Evolutionary conservation across 257 asterid species (phyloP).

Genomic region (Solanum infundibuliforme): DNA sequence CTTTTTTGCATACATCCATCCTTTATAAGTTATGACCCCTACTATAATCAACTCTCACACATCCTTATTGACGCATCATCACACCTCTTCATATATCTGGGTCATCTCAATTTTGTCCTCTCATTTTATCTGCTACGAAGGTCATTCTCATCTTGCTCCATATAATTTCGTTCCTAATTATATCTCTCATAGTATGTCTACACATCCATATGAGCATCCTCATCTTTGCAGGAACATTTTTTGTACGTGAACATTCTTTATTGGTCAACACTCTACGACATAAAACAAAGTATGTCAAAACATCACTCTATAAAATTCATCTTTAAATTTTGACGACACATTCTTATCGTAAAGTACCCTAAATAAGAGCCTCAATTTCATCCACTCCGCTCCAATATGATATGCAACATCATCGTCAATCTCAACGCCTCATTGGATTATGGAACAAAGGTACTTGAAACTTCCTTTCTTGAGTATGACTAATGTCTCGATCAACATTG

Average conservation of each 20-base stretch:
- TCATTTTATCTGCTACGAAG: neutral
- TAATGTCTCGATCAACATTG: fast-evolving
- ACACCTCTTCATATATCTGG: no score
- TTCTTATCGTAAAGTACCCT: neutral
- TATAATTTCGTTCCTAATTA: no score
- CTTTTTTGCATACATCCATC: no score
- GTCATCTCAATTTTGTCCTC: no score
- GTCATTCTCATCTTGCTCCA: no score
- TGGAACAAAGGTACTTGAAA: neutral
- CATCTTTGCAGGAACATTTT: neutral
- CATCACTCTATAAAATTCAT: fast-evolving
- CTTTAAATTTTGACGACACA: neutral
- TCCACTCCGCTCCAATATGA: neutral
- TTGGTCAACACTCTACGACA: fast-evolving
- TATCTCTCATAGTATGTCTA: no score
- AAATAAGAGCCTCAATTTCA: neutral
- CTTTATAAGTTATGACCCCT: no score
- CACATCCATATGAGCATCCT: neutral
- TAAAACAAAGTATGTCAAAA: fast-evolving
- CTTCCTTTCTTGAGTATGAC: neutral
- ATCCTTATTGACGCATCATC: no score
- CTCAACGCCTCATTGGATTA: no score
- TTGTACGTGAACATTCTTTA: neutral
- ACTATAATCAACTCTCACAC: neutral
- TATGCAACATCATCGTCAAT: neutral